Evolutionary conservation across 805 yeast genomes (phyloP).

Genomic region (Citeromyces matritensis): DNA sequence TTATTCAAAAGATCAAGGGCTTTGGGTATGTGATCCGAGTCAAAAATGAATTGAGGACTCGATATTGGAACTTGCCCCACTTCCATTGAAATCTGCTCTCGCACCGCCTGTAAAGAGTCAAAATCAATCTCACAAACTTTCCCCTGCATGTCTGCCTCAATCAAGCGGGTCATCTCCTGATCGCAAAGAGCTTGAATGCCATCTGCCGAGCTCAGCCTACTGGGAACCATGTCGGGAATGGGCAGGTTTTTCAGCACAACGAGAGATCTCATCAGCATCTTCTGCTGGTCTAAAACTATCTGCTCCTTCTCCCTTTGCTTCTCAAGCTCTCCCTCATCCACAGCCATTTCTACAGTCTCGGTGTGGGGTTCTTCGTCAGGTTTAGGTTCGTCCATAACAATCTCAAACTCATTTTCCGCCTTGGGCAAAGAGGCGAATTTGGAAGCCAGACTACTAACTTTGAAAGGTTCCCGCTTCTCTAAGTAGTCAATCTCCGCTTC

Average conservation of each 20-base stretch:
- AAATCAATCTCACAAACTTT: conserved; percentile 9
- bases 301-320: conserved; percentile 4
- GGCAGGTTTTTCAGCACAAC: conserved; percentile 29
- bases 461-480: conserved; percentile 6
- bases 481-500: background rate
- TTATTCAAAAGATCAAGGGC: conserved; percentile 5
- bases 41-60: conserved; percentile 2
- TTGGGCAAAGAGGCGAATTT: conserved; percentile 6
- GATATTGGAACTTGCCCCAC: background rate
- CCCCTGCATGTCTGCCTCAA: conserved; percentile 24
- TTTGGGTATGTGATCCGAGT: conserved; percentile 7
- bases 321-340: conserved; percentile 9
- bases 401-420: conserved; percentile 26
- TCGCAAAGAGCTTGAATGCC: conserved; percentile 7
- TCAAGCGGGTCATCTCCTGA: conserved; percentile 17
- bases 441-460: conserved; percentile 7
- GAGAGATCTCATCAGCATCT: conserved; percentile 18
- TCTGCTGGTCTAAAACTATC: conserved; percentile 11
- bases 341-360: too few relatives aligned
- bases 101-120: conserved; percentile 9
- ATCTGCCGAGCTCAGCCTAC: too few relatives aligned
- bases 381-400: conserved; percentile 6
- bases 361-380: too few relatives aligned
- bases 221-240: conserved; percentile 6
- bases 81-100: conserved; percentile 8